A percentile compares a stretch with the other conserved stretches of the same genome.
phyloP scores from a whole-genome alignment of 257 asterid genomes.

The Solanum peruvianum region DNA sequence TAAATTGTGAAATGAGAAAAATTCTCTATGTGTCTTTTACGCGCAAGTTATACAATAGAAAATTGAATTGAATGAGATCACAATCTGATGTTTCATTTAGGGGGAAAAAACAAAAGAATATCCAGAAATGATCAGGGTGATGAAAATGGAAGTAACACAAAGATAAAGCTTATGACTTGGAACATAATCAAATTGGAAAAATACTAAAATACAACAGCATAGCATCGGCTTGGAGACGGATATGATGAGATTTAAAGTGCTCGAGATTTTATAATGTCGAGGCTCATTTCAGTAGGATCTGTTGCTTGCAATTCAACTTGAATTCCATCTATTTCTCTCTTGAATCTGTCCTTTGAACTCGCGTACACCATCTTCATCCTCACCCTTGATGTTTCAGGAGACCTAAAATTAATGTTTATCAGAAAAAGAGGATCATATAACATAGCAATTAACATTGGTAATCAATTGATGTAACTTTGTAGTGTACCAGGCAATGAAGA shows the following conservation, averaged over 20 bases:
- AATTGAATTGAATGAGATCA: neutral
- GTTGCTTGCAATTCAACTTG: neutral
- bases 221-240: neutral
- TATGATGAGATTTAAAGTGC: neutral
- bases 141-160: neutral
- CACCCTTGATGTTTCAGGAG: neutral
- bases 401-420: neutral
- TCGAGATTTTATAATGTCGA: neutral
- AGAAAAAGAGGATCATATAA: neutral
- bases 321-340: neutral
- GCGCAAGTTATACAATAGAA: neutral
- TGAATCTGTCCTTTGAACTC: neutral
- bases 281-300: neutral
- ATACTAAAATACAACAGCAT: neutral
- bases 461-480: neutral
- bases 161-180: neutral
- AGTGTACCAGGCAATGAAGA: neutral
- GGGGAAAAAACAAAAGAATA: neutral
- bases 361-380: neutral
- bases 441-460: neutral
- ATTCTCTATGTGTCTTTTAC: neutral
- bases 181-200: neutral
- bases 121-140: neutral
- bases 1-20: neutral
- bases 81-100: neutral